Conservation (phyloP, 2,329 filamentous ascomycete species). For the Scleromitrula shiraiana region DNA sequence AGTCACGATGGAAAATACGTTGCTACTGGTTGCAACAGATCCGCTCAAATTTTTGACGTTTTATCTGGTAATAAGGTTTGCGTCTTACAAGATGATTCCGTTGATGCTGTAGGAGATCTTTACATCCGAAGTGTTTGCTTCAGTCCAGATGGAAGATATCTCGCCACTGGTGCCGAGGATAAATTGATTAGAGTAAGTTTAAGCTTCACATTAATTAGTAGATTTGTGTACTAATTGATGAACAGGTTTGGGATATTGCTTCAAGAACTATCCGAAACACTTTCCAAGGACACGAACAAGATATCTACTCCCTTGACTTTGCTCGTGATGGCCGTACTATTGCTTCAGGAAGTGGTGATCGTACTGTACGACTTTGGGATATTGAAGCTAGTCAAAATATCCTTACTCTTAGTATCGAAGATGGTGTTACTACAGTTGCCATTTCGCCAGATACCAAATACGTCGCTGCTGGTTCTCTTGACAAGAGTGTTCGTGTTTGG, state of each 20-base stretch:
- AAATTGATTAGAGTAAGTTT: conserved; percentile 82
- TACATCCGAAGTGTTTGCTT: conserved; percentile 99
- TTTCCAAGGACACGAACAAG: conserved; percentile 95
- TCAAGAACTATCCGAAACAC: conserved; percentile 78
- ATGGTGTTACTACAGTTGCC: conserved; percentile 94
- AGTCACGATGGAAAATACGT: conserved; percentile 93
- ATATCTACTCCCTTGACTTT: conserved; percentile 96
- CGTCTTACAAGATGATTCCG: conserved; percentile 79
- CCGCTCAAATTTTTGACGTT: conserved; percentile 99
- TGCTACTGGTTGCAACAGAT: conserved; percentile 93
- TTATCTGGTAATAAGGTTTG: conserved; percentile 79
- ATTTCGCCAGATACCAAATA: conserved; percentile 93
- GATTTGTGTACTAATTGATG: conserved; percentile 12
- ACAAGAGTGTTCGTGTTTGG: conserved; percentile 98
- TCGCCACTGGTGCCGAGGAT: conserved; percentile 94
- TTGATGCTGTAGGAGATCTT: conserved; percentile 81
- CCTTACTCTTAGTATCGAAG: conserved; percentile 83
- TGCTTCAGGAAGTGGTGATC: conserved; percentile 88
- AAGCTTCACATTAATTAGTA: not conserved
- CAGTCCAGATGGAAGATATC: conserved; percentile 87
- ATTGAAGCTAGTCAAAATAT: conserved; percentile 78
- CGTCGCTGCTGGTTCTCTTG: conserved; percentile 88
- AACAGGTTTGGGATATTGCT: conserved; percentile 88
- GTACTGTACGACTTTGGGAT: conserved; percentile 94
- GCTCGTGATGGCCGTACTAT: conserved; percentile 89